Conservation (phyloP, 495 filamentous ascomycete genomes). For the Trichoderma orchidacearum region DNA sequence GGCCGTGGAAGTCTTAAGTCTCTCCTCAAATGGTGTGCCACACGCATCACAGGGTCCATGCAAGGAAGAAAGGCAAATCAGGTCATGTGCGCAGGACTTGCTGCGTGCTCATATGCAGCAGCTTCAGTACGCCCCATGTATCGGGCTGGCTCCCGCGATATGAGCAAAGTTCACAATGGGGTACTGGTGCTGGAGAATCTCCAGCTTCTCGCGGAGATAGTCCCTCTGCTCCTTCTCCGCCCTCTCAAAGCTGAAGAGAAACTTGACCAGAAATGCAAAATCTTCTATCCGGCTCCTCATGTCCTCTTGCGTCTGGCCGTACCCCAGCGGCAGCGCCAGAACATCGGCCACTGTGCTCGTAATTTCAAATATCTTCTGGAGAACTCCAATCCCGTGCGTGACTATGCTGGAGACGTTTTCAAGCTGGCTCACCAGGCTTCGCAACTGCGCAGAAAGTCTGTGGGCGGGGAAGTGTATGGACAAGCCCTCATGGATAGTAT, state of each 20-base stretch:
- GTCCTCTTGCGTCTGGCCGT: not conserved
- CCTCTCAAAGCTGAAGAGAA: constrained; percentile 2
- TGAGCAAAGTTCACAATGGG: not conserved
- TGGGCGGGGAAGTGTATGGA: not conserved
- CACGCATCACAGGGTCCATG: too few relatives aligned
- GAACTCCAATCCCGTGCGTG: constrained; percentile 2
- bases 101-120: too few relatives aligned
- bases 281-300: constrained; percentile 1
- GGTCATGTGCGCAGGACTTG: too few relatives aligned
- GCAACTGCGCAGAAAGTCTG: constrained; percentile 4
- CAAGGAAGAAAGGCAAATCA: too few relatives aligned
- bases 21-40: too few relatives aligned
- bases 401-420: constrained; percentile 1
- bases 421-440: not conserved
- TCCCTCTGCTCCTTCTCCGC: not conserved
- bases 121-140: not conserved
- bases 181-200: not conserved
- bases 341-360: constrained; percentile 5
- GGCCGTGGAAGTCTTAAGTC: too few relatives aligned
- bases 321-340: not conserved
- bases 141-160: not conserved
- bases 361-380: constrained; percentile 7
- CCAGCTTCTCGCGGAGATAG: not conserved
- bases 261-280: not conserved
- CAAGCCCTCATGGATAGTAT: constrained; percentile 1